A percentile compares a stretch with the other conserved stretches of the same genome.
These are phyloP conservation scores for Neovahlkampfia damariscottae DNA, from an alignment of 78 protist genomes.

Conservation along the genomic window DNA sequence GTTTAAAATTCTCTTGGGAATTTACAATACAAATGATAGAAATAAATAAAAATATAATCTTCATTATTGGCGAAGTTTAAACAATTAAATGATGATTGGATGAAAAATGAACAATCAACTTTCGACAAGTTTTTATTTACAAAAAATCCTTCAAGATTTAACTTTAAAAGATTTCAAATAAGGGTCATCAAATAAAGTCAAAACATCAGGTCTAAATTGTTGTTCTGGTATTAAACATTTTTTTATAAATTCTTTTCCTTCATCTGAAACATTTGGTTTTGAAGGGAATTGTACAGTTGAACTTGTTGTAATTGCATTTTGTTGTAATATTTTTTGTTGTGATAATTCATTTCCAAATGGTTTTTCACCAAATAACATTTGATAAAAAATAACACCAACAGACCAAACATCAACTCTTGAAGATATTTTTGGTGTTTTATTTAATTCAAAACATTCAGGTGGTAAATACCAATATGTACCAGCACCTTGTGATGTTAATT, in stretches of 20 bases:
- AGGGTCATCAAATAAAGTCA: neutral
- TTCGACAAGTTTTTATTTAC: too few relatives aligned
- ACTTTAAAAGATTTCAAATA: slow-evolving; percentile 3
- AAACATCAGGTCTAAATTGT: neutral
- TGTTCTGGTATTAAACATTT: neutral
- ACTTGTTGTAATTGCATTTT: neutral
- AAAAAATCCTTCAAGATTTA: too few relatives aligned
- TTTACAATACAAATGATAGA: too few relatives aligned
- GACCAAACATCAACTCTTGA: slow-evolving; percentile 84
- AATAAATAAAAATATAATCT: too few relatives aligned
- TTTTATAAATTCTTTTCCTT: neutral
- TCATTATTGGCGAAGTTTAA: too few relatives aligned
- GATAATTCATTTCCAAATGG: slow-evolving; percentile 67
- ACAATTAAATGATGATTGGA: too few relatives aligned
- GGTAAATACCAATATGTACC: slow-evolving; percentile 92
- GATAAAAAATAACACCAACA: slow-evolving; percentile 70
- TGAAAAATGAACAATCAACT: too few relatives aligned
- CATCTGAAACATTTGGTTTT: neutral
- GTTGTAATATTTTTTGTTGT: slow-evolving; percentile 16
- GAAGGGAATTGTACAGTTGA: slow-evolving; percentile 7
- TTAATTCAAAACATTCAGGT: slow-evolving; percentile 71
- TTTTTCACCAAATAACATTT: slow-evolving; percentile 56
- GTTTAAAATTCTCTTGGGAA: too few relatives aligned
- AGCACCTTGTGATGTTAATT: slow-evolving; percentile 82
- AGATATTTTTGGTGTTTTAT: slow-evolving; percentile 25